Percentiles rank a stretch among this genome's conserved stretches.
Evolutionary conservation across 179 eudicot genomes (phyloP).

Genomic region (Nepenthes alata): DNA sequence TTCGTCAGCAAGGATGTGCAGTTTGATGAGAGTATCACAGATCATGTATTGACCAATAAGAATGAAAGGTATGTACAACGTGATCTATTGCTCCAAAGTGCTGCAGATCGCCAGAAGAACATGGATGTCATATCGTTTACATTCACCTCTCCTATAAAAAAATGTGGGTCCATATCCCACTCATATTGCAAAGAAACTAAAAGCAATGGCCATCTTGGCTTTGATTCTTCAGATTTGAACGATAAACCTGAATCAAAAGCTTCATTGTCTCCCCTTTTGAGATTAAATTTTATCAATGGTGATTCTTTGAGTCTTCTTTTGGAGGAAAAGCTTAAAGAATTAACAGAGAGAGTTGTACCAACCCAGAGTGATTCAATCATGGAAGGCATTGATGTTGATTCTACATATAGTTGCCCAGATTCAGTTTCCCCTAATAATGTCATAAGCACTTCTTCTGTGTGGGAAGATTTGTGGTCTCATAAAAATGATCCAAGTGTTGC

Average conservation of each 20-base stretch:
- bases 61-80: conserved; percentile 33
- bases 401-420: conserved; percentile 25
- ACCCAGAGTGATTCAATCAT: conserved; percentile 23
- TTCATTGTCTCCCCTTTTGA: conserved; percentile 29
- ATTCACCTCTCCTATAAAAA: conserved; percentile 86
- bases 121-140: conserved; percentile 90
- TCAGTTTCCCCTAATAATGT: conserved; percentile 18
- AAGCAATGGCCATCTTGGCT: conserved; percentile 13
- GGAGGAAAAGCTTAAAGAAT: conserved; percentile 84
- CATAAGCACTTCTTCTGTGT: conserved; percentile 8
- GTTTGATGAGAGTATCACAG: conserved; percentile 21
- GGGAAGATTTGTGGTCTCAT: conserved; percentile 21
- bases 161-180: conserved; percentile 25
- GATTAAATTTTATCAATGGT: conserved; percentile 37
- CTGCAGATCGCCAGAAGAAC: conserved; percentile 34
- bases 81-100: conserved; percentile 25
- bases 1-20: conserved; percentile 14
- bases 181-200: conserved; percentile 24
- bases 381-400: conserved; percentile 19
- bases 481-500: conserved; percentile 21
- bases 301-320: conserved; percentile 73
- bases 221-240: conserved; percentile 16
- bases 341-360: conserved; percentile 56
- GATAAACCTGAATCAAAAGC: conserved; percentile 19
- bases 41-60: conserved; percentile 12